Base-by-base conservation (phyloP, 345 rosid genomes). In the Eucalyptus virginea region DNA sequence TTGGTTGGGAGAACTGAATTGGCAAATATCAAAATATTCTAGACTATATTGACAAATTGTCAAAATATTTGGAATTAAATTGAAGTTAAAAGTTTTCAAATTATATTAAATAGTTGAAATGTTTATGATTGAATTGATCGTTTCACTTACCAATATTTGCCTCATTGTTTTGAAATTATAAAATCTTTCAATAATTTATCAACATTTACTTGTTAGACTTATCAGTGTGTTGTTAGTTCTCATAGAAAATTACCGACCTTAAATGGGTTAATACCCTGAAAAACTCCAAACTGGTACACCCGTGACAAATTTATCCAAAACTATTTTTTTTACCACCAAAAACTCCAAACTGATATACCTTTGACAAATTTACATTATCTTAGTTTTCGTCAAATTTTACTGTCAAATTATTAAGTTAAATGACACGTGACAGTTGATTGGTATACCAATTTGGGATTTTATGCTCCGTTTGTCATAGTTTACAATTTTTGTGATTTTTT, bases 251-350 rank as follows among this genome's bases (percentile, higher is more conserved):
- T 1, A 14, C 2, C 6, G 0, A 49, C 51, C 51, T 50, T 49
- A 15, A 49, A 47, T 47, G 47, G 8, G 47, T 45, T 45, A 45
- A 9, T 45, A 45, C 11, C 47, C 3, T 45, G 47, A 45, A 45
- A 45, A 45, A 45, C 11, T 9, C 47, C 47, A 45, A 45, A 5
- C 1, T 13, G 16, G 6, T 48, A 48, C 6, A 48, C 50, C 6
- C 2, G 2, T 48, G 2, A 48, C 50, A 48, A 48, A 48, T 13
- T 13, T 48, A 48, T 1, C 6, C 0, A 1, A 48, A 48, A 48
- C 16, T 13, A 13, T 48, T 48, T 48, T 48, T 48, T 13, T 48
- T 5, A 13, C 16, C 16, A 48, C 2, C 6, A 48, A 48, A 48
- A 48, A 48, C 6, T 16, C 50, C 1, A 13, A 48, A 48, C 5